phyloP scores from a whole-genome alignment of 768 basidiomycete species.

The Boletus patriciae region DNA sequence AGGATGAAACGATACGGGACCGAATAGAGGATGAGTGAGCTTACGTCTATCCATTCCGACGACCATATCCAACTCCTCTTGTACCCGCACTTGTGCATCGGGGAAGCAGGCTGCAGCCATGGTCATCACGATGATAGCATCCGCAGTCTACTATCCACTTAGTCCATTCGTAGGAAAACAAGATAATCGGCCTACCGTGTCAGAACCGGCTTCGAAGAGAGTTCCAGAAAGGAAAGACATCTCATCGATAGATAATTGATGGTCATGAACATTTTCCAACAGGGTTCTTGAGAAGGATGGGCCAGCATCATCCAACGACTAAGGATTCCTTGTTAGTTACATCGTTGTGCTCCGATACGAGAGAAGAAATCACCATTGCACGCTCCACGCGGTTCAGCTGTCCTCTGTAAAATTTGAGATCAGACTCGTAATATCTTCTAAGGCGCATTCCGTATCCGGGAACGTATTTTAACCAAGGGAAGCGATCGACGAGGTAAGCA shows the following conservation, averaged over 20 bases:
- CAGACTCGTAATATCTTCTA: slow-evolving; percentile 48
- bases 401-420: slow-evolving; percentile 50
- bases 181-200: slow-evolving; percentile 38
- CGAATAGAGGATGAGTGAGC: neutral
- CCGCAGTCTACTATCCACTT: neutral
- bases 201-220: slow-evolving; percentile 62
- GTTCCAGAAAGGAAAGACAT: slow-evolving; percentile 58
- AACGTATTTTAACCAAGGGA: slow-evolving; percentile 42
- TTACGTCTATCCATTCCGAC: slow-evolving; percentile 41
- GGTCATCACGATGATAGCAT: slow-evolving; percentile 39
- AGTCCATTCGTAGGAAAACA: neutral
- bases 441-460: slow-evolving; percentile 61
- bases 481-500: slow-evolving; percentile 36
- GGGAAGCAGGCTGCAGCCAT: slow-evolving; percentile 59
- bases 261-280: slow-evolving; percentile 47
- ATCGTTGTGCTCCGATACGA: neutral
- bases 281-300: slow-evolving; percentile 53
- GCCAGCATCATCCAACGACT: slow-evolving; percentile 13
- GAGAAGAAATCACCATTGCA: slow-evolving; percentile 37
- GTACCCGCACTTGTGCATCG: slow-evolving; percentile 47
- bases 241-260: slow-evolving; percentile 52
- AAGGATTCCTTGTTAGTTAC: neutral
- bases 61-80: slow-evolving; percentile 52
- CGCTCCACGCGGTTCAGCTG: slow-evolving; percentile 46
- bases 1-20: neutral